A percentile compares a stretch with the other conserved stretches of the same genome.
Evolutionary conservation across 2,329 filamentous ascomycete species (phyloP).

Genomic region (Fusarium brevicatenulatum): DNA sequence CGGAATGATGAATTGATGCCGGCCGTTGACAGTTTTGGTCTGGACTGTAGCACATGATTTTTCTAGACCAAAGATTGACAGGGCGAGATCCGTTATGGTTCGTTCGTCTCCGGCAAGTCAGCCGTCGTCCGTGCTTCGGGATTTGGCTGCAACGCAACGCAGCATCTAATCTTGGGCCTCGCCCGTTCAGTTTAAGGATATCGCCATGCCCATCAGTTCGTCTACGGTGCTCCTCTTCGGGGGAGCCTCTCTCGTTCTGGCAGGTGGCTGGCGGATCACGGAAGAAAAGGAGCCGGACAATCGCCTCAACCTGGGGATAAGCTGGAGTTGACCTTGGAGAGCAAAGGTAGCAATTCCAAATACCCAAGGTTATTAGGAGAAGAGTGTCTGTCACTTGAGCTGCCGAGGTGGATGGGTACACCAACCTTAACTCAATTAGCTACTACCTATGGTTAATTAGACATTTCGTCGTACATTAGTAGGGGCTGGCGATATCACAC

Average conservation of each 20-base stretch:
- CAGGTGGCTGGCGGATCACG: constrained; percentile 17
- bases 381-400: background rate
- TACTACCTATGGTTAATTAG: background rate
- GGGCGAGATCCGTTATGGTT: background rate
- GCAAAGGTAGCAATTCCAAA: background rate
- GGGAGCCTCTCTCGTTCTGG: constrained; percentile 13
- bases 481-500: background rate
- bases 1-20: constrained; percentile 12
- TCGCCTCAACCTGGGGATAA: constrained; percentile 11
- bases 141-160: constrained; percentile 4
- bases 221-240: constrained; percentile 2
- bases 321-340: background rate
- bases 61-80: constrained; percentile 2
- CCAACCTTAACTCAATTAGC: background rate
- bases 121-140: background rate
- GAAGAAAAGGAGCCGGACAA: background rate
- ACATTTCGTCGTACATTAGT: background rate
- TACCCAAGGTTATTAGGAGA: background rate
- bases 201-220: background rate
- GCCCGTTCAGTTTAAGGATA: background rate
- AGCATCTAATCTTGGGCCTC: constrained; percentile 2
- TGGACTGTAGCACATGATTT: background rate
- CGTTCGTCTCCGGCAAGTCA: background rate
- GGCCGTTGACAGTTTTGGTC: background rate
- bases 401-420: constrained; percentile 5